Percentiles rank a stretch among this genome's conserved stretches.
These are phyloP conservation scores for Pyrenochaeta sp. DNA, from an alignment of 2,329 filamentous ascomycete species.

Conservation along the genomic window DNA sequence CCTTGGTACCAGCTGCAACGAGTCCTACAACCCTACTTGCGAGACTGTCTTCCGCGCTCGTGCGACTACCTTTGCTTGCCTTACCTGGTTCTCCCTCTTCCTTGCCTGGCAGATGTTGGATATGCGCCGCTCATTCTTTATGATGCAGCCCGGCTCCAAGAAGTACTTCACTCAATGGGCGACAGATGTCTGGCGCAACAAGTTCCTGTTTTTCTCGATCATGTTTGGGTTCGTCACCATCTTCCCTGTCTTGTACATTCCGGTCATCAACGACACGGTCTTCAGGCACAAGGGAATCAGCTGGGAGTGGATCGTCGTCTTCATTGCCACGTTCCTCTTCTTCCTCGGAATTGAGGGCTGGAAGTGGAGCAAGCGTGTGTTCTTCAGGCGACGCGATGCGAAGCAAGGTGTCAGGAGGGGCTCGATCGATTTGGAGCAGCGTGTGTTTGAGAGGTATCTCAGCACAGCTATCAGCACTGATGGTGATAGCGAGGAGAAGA, in stretches of 20 bases:
- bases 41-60: constrained; percentile 60
- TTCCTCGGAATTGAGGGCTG: constrained; percentile 69
- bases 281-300: constrained; percentile 71
- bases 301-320: constrained; percentile 75
- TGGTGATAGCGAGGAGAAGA: constrained; percentile 36
- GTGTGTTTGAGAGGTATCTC: constrained; percentile 42
- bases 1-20: constrained; percentile 43
- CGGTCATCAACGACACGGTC: constrained; percentile 69
- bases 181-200: constrained; percentile 72
- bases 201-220: constrained; percentile 64
- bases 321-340: constrained; percentile 69
- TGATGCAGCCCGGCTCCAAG: constrained; percentile 70
- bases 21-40: constrained; percentile 33
- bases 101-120: constrained; percentile 77
- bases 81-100: constrained; percentile 80
- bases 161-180: constrained; percentile 67
- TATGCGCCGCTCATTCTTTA: constrained; percentile 76
- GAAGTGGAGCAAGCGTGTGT: constrained; percentile 69
- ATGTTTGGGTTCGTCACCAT: constrained; percentile 42
- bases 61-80: constrained; percentile 74
- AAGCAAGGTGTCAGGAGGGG: constrained; percentile 31
- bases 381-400: constrained; percentile 35
- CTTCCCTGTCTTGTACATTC: constrained; percentile 64
- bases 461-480: constrained; percentile 42
- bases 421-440: constrained; percentile 39